These are phyloP conservation scores for Aspergillus uvarum DNA, from an alignment of 2,329 filamentous ascomycete species.

Conservation along the genomic window DNA sequence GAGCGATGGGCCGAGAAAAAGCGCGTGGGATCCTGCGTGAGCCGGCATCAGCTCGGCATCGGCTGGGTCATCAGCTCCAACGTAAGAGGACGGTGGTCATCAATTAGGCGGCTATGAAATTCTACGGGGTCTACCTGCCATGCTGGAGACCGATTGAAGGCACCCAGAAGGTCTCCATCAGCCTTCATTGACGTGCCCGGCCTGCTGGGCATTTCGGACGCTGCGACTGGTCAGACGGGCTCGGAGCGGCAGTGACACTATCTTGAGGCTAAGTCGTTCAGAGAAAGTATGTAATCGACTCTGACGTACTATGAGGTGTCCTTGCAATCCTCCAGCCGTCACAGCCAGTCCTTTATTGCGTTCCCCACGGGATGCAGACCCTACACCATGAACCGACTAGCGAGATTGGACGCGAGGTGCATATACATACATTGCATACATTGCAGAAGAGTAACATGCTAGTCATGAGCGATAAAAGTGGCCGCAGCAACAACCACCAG, in stretches of 20 bases:
- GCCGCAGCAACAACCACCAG: not conserved
- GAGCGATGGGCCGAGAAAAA: slow-evolving; percentile 9
- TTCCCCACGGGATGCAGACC: slow-evolving; percentile 7
- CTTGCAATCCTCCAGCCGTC: slow-evolving; percentile 11
- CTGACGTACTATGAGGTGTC: slow-evolving; percentile 25
- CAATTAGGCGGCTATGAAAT: slow-evolving; percentile 15
- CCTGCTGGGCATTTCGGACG: slow-evolving; percentile 14
- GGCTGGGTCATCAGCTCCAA: slow-evolving; percentile 22
- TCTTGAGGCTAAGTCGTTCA: slow-evolving; percentile 15
- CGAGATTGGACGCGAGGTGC: slow-evolving; percentile 1
- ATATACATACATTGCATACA: not conserved
- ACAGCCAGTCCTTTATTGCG: slow-evolving; percentile 12
- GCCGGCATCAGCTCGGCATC: slow-evolving; percentile 18
- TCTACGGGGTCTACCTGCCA: slow-evolving; percentile 6
- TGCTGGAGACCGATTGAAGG: slow-evolving; percentile 3
- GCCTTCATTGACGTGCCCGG: slow-evolving; percentile 16
- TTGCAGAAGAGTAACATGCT: not conserved
- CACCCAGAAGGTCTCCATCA: slow-evolving; percentile 11
- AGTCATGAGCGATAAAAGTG: not conserved
- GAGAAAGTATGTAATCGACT: slow-evolving; percentile 19
- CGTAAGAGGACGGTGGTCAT: slow-evolving; percentile 10
- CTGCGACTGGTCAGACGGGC: slow-evolving; percentile 19
- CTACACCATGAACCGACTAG: slow-evolving; percentile 7
- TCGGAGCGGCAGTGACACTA: slow-evolving; percentile 16
- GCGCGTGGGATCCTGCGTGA: slow-evolving; percentile 24